Conservation (phyloP, 371 early-diverging fungal genomes). For the Mycotypha africana region DNA sequence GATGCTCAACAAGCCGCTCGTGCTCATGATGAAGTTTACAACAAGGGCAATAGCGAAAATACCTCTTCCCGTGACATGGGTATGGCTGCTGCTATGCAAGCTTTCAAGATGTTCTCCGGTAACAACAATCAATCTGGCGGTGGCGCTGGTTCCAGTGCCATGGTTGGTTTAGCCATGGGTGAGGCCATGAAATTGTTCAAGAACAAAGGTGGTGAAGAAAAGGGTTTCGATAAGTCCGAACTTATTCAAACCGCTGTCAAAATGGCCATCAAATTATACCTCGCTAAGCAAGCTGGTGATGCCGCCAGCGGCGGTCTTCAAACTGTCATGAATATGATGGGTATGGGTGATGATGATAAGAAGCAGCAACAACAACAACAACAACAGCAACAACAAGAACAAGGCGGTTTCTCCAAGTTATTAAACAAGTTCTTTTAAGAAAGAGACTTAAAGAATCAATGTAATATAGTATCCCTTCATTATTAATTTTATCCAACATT, state of each 20-base stretch:
- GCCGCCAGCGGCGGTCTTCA: conserved; percentile 8
- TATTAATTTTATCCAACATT: no score
- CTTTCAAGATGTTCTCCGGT: conserved; percentile 42
- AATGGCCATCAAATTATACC: conserved; percentile 25
- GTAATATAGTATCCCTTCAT: no score
- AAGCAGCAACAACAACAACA: conserved; percentile 12
- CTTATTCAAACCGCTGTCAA: conserved; percentile 26
- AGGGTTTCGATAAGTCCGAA: conserved; percentile 16
- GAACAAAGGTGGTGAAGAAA: conserved; percentile 14
- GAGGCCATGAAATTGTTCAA: conserved; percentile 45
- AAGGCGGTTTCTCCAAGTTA: conserved; percentile 14
- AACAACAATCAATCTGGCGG: conserved; percentile 16
- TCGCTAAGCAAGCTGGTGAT: conserved; percentile 11
- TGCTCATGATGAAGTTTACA: conserved; percentile 35
- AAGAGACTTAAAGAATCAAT: no score
- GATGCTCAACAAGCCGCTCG: conserved; percentile 26
- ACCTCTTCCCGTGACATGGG: conserved; percentile 37
- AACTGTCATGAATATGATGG: conserved; percentile 17
- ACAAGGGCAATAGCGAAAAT: conserved; percentile 18
- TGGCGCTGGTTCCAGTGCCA: conserved; percentile 20
- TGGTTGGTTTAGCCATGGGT: conserved; percentile 46
- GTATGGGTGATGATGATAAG: no score
- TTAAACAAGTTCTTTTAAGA: conserved; percentile 21
- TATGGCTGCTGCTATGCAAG: conserved; percentile 45
- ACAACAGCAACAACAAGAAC: conserved; percentile 1